Base-by-base conservation (phyloP, 139 green algal species). In the Tetradesmus obliquus region DNA sequence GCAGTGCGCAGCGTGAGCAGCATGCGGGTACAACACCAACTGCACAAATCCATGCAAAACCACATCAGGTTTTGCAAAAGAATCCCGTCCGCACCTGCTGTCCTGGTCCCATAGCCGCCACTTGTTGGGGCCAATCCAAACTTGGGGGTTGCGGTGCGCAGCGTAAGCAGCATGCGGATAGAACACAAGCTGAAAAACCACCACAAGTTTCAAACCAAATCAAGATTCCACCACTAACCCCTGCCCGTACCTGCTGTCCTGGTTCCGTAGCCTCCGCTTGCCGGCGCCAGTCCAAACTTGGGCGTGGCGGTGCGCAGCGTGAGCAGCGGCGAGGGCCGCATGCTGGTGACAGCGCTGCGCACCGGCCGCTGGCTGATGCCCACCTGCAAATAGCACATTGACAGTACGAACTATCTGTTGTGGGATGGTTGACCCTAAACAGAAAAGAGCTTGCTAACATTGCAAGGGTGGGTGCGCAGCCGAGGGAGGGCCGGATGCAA, bases 321-420 rank as follows among this genome's bases (percentile, higher is more conserved):
- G 53, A 97, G 88, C 72, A 97, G 84, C 45, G 95, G 93, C 7
- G 92, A 93, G 1, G 93, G 92, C 20, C 92, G 92, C 85, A 86
- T 87, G 69, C 87, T 83, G 24, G 81, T 88, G 57, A 87, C 82
- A 45, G 84, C 69, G 24, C 17, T 20, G 20, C 93, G 92, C 0
- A 87, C 58, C 0, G 94, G 93, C 4, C 96, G 93, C 54, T 95
- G 91, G 7, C 91, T 97, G 84, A 99, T 97, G 92, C 97, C 97
- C 20, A 97, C 95, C 76, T 93, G 86, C 89, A 93, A 86, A 79
- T 91, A 93, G 82, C 22, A 88, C 12, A 53, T 7, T 6, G 57
- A 53, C 1, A 79, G 3, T 58, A 19, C 12, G 4, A 45, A 60
- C 1, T 45, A 45, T 45, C 32, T 45, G 32, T 45, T 45, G 32